Evolutionary conservation across 192 early-diverging fungal genomes (phyloP).

Genomic region (Rhizophagus clarus): DNA sequence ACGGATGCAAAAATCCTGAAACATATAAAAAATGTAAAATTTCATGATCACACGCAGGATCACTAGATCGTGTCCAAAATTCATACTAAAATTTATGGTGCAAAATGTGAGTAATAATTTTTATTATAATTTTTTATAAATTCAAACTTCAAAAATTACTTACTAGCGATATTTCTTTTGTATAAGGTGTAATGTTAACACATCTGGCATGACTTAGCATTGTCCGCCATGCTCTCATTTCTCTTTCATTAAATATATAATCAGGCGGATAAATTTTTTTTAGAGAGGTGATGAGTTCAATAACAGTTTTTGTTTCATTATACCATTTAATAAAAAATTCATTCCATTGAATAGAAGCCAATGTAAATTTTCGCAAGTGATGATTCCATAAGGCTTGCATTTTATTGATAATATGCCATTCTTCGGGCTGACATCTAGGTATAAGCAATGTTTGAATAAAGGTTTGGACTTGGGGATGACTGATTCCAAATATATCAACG

Average conservation of each 20-base stretch:
- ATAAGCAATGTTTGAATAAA: background rate
- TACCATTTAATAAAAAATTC: too few relatives aligned
- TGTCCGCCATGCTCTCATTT: too few relatives aligned
- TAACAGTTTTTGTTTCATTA: background rate
- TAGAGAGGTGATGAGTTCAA: background rate
- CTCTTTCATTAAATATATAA: background rate
- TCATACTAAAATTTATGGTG: too few relatives aligned
- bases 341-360: too few relatives aligned
- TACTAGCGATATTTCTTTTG: too few relatives aligned
- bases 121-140: background rate
- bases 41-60: background rate
- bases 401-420: background rate
- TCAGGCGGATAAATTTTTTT: background rate
- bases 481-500: background rate
- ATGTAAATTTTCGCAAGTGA: too few relatives aligned
- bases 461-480: background rate
- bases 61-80: background rate
- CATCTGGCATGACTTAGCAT: too few relatives aligned
- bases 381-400: background rate
- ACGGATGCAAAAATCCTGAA: background rate
- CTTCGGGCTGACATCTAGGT: background rate
- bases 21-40: background rate
- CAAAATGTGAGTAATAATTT: background rate
- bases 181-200: too few relatives aligned
- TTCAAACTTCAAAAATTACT: background rate